phyloP scores from a whole-genome alignment of 2,329 filamentous ascomycete species.

The Aaosphaeria pasadenensis region DNA sequence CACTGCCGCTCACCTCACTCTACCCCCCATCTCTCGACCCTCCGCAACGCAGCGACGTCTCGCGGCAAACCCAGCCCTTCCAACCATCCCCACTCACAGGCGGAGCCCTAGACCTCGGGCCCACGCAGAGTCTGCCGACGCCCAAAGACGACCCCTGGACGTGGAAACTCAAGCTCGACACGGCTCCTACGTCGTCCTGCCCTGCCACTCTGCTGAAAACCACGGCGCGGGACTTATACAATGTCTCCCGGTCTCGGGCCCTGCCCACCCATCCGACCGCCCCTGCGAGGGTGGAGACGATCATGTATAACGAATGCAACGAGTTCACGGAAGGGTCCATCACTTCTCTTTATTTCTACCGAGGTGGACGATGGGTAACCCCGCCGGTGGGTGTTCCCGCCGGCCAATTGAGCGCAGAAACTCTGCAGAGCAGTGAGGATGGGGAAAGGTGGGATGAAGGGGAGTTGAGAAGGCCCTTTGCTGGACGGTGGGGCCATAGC shows the following conservation, averaged over 20 bases:
- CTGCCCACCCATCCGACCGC: conserved; percentile 43
- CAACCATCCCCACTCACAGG: conserved; percentile 34
- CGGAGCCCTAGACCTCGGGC: conserved; percentile 31
- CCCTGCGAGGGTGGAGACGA: conserved; percentile 60
- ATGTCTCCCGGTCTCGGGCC: conserved; percentile 62
- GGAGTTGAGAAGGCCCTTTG: conserved; percentile 32
- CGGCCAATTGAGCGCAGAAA: conserved; percentile 18
- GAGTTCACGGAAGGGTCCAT: conserved; percentile 83
- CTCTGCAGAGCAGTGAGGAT: conserved; percentile 8
- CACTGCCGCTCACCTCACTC: conserved; percentile 50
- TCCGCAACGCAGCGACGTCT: conserved; percentile 29
- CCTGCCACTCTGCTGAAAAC: conserved; percentile 87
- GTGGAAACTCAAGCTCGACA: conserved; percentile 56
- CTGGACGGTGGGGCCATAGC: conserved; percentile 37
- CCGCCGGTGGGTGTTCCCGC: conserved; percentile 53
- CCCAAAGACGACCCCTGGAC: conserved; percentile 10
- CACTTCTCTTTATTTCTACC: conserved; percentile 79
- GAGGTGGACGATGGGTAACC: conserved; percentile 72
- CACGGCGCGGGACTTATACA: conserved; percentile 69
- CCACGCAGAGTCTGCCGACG: conserved; percentile 23
- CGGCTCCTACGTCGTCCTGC: conserved; percentile 47
- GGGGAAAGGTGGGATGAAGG: conserved; percentile 25
- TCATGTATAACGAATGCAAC: conserved; percentile 64
- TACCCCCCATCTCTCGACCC: conserved; percentile 57
- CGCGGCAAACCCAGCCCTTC: conserved; percentile 23